A percentile compares a stretch with the other conserved stretches of the same genome.
Evolutionary conservation across 1,284 basidiomycete genomes (phyloP).

Genomic region (Ganoderma boninense): DNA sequence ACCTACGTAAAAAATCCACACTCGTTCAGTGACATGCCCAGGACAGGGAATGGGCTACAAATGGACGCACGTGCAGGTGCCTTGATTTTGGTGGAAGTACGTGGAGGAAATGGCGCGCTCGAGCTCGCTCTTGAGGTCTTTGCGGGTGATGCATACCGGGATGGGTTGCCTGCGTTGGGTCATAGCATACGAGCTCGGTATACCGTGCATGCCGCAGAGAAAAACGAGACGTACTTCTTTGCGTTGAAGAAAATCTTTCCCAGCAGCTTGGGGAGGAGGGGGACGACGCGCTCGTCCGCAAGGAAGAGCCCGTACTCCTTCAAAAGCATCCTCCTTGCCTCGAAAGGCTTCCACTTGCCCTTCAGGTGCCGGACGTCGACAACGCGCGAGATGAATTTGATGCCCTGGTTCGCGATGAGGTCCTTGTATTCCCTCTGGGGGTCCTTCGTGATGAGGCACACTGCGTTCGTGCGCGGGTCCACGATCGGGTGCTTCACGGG

Average conservation of each 20-base stretch:
- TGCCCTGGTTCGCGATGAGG: constrained; percentile 77
- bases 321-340: constrained; percentile 86
- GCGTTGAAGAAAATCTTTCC: constrained; percentile 94
- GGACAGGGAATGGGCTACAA: background rate
- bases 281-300: constrained; percentile 90
- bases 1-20: constrained; percentile 51
- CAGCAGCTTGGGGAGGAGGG: constrained; percentile 87
- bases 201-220: background rate
- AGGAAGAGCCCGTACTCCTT: constrained; percentile 94
- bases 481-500: constrained; percentile 84
- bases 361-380: constrained; percentile 91
- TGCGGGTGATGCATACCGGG: constrained; percentile 86
- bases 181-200: constrained; percentile 2
- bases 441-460: constrained; percentile 95
- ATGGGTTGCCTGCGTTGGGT: constrained; percentile 80
- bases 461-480: constrained; percentile 79
- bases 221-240: constrained; percentile 79
- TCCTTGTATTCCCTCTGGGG: constrained; percentile 98
- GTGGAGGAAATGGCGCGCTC: constrained; percentile 92
- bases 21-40: background rate
- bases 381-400: constrained; percentile 93
- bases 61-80: constrained; percentile 84
- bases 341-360: constrained; percentile 94
- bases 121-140: constrained; percentile 90
- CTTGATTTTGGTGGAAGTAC: constrained; percentile 92